Base-by-base conservation (phyloP, 83 land plant species). In the Picea engelmannii region DNA sequence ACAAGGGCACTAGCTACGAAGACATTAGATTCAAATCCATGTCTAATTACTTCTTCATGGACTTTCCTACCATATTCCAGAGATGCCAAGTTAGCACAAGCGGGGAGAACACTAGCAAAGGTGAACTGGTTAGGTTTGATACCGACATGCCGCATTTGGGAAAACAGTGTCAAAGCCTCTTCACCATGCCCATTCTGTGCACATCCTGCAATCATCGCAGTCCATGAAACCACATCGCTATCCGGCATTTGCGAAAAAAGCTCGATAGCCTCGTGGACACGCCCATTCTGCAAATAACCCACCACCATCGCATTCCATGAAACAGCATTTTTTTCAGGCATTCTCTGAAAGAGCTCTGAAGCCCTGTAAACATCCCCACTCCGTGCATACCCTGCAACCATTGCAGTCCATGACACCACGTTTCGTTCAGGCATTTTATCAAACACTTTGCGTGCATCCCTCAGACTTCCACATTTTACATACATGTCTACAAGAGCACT, bases 281-380 rank as follows among this genome's bases (percentile, higher is more conserved):
- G 17, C n/a, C 93, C 90, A 25, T 86, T 86, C 62, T 85, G 87
- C 7, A 82, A 77, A 81, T 86, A 88, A 12, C 87, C 90, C 13
- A 82, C 74, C 11, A 91, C 79, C 93, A 91, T 88, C 0, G 90
- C 88, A 84, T 91, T 91, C 93, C 93, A 91, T 0, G 88, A 88
- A 4, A 86, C 85, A 24, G 81, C 90, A 78, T 23, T 88, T 62
- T 66, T 80, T 59, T 80, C 83, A 1, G 90, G 88, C 88, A 88
- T 88, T 16, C 21, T 11, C 65, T 91, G 82, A 63, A 91, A 91
- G 62, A 82, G 74, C 75, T 63, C 59, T 80, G 83, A 49, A 1
- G 93, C 93, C 55, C 16, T 79, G 13, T 79, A 83, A 79, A 86
- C 55, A 78, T 87, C 83, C 66, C 84, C 86, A 17, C 63, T 2